Base-by-base conservation (phyloP, 2,329 filamentous ascomycete species). In the Orbilia blumenaviensis region DNA sequence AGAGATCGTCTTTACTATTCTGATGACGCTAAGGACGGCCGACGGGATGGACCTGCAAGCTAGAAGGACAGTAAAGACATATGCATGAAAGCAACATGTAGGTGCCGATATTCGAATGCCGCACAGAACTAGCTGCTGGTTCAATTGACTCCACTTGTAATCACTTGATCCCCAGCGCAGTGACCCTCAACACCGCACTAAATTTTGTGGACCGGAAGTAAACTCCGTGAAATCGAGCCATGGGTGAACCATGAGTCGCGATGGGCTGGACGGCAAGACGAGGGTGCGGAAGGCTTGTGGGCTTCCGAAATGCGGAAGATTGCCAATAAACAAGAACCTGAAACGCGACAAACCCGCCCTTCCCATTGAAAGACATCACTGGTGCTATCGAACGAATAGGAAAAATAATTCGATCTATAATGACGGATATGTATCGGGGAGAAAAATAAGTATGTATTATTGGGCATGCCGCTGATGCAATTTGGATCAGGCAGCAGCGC, bases 401-500 rank as follows among this genome's bases (percentile, higher is more conserved):
- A 69, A 61, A n/a, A 61, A 67, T 34, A 54, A 29, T 44, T 44
- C 50, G 12, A 38, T 7, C 14, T 58, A 34, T 34, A 62, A 46
- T 71, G 14, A 56, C 44, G 44, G 41, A 41, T 61, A 61, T 44
- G 38, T 61, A 61, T 44, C 56, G 41, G 41, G 56, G 27, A 32
- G 32, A 58, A 29, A 41, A 42, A n/a, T n/a, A n/a, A n/a, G n/a
- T 52, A 23, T 2, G 44, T 52, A 54, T 48, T 41, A 50, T 54
- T 67, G 27, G 56, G 12, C 23, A 41, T 27, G 48, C n/a, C 18
- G 27, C 48, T 61, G 38, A 52, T 64, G 64, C 60, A 76, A 76
- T 76, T 63, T 76, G 38, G 50, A 52, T 64, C 64, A 76, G 72
- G 72, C 72, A 76, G 72, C 72, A 76, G 64, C 46, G 64, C 63